A percentile compares a stretch with the other conserved stretches of the same genome.
These are phyloP conservation scores for Logfia minima DNA, from an alignment of 129 eudicot genomes.

Conservation along the genomic window DNA sequence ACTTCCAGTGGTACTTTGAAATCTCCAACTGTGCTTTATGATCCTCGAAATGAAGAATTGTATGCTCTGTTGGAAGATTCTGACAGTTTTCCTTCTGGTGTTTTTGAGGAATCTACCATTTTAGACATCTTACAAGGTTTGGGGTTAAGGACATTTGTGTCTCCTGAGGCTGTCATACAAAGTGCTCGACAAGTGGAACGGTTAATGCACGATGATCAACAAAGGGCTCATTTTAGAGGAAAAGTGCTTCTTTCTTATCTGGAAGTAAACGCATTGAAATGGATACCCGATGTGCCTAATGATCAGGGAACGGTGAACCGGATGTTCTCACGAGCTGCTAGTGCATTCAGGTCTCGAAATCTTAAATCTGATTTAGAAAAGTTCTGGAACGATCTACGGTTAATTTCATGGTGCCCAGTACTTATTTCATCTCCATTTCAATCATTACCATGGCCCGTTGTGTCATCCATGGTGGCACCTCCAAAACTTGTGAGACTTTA, in stretches of 20 bases:
- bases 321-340: slow-evolving; percentile 79
- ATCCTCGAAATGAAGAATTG: slow-evolving; percentile 94
- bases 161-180: slow-evolving; percentile 72
- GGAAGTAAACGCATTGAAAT: slow-evolving; percentile 85
- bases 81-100: slow-evolving; percentile 80
- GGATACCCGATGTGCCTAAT: slow-evolving; percentile 58
- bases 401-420: slow-evolving; percentile 96
- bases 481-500: slow-evolving; percentile 84
- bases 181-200: slow-evolving; percentile 81
- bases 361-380: slow-evolving; percentile 72
- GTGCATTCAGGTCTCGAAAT: slow-evolving; percentile 71
- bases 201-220: slow-evolving; percentile 60
- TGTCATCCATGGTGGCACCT: slow-evolving; percentile 86
- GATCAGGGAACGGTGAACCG: slow-evolving; percentile 64
- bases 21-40: slow-evolving; percentile 66
- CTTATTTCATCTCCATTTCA: slow-evolving; percentile 71
- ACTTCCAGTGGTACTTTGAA: slow-evolving; percentile 64
- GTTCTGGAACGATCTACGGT: slow-evolving; percentile 87
- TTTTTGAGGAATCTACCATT: slow-evolving; percentile 58
- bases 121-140: slow-evolving; percentile 80
- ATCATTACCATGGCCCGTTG: slow-evolving; percentile 92
- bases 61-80: slow-evolving; percentile 80
- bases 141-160: slow-evolving; percentile 88
- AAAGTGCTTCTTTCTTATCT: slow-evolving; percentile 86
- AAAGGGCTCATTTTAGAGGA: slow-evolving; percentile 75